Evolutionary conservation across 2,329 filamentous ascomycete species (phyloP), one percentile per base, ranked within the genome.

Genomic region (Alternaria arbusti): DNA sequence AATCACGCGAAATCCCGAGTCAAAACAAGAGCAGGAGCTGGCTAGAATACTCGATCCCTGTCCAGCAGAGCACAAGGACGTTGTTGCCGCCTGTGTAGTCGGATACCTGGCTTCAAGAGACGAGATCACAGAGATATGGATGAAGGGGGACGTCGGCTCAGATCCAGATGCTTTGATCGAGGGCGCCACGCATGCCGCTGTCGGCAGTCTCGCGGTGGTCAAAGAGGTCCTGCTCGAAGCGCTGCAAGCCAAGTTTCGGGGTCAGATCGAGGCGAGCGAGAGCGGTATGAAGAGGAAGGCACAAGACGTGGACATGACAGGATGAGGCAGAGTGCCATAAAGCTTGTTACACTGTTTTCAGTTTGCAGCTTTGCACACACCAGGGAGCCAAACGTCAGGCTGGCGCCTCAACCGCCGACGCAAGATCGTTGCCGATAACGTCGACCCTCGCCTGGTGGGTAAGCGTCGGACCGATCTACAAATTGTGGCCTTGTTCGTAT

Each of bases 61-160:
- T 67, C 90, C 94, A 8, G 87, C 90, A 6, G 94, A 97, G 76
- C 93, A 97, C 77, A 84, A 88, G 26, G 86, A 89, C 36, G 88
- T 98, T 56, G 79, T 91, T 49, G 93, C 94, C 11, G 93, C 92
- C 51, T 97, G 93, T 80, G 93, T 96, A 66, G 91, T 99, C 40
- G 96, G 91, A 11, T 98, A 97, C 79, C 86, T 98, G 69, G 91
- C 94, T 55, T 87, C 86, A 22, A 86, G 94, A 66, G 95, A 98
- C 71, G 96, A 99, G 80, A 89, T 98, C 55, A 97, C 95, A 9
- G 94, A 97, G 76, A 81, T 98, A 17, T 99, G 96, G 96, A 88
- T 96, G 75, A 97, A 94, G 82, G 95, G 96, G 17, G 85, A 90
- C 75, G 80, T 78, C 68, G 83, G 81, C 54, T 73, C 72, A 57